Evolutionary conservation across 768 basidiomycete species (phyloP), one percentile per base, ranked within the genome.

Genomic region (Hydnomerulius pinastri): DNA sequence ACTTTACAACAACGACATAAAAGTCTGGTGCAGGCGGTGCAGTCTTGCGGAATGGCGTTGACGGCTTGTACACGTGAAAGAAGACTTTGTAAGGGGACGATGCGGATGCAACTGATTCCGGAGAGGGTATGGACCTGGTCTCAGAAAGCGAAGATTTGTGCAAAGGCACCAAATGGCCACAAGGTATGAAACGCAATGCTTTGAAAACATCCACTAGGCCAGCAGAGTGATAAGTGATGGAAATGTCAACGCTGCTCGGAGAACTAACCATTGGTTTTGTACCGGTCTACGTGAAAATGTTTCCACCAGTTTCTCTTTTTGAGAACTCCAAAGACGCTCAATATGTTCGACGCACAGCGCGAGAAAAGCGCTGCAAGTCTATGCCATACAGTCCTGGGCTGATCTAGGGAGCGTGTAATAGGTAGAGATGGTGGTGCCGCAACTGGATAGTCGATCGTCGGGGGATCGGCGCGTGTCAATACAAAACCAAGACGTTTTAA

Each of bases 61-160:
- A 84, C 2, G 96, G 96, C 62, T 96, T 97, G 73, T 95, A 96
- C 4, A 92, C 74, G 61, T 97, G 87, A 68, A 78, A 98, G 71
- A 97, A 98, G 4, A 92, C 78, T 43, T 80, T 74, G 65, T 95
- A 98, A 0, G 87, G 87, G 1, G 85, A 80, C 2, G 64, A 43
- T 25, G 56, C 50, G 2, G 54, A 29, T 24, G 12, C 3, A 6
- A 43, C 39, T 6, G 36, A 52, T 25, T 6, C 51, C 2, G 51
- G n/a, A 12, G 36, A 11, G 20, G 10, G 28, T 12, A 21, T 32
- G n/a, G 42, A 57, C 46, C 25, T 50, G 50, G 28, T 62, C 17
- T 21, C 2, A 39, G 40, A 13, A 11, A 24, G 5, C 56, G 4
- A 68, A 59, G 40, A 71, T 59, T 37, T 74, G 65, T 18, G 85